Evolutionary conservation across 2,329 filamentous ascomycete genomes (phyloP).

Genomic region (Colletotrichum chrysophilum): DNA sequence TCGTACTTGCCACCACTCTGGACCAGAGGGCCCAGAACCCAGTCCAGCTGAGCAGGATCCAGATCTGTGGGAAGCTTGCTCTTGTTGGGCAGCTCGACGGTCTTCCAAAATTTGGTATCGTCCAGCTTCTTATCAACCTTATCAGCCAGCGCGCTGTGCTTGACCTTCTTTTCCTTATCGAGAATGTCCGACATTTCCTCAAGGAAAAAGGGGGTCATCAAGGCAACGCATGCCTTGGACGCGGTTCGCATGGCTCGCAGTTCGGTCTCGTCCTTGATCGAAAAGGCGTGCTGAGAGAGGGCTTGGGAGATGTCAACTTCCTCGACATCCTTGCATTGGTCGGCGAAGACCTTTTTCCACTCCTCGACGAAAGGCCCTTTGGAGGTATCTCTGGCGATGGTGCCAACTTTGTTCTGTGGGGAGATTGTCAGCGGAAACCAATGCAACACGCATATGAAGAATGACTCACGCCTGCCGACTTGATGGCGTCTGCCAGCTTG

Average conservation of each 20-base stretch:
- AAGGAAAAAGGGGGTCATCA: slow-evolving; percentile 96
- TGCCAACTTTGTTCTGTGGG: slow-evolving; percentile 82
- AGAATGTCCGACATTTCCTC: slow-evolving; percentile 98
- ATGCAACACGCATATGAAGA: neutral
- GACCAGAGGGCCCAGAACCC: slow-evolving; percentile 88
- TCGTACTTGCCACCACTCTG: slow-evolving; percentile 98
- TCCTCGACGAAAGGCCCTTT: slow-evolving; percentile 92
- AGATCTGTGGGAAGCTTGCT: slow-evolving; percentile 86
- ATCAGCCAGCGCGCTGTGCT: slow-evolving; percentile 83
- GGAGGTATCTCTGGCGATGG: slow-evolving; percentile 83
- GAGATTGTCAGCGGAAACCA: neutral
- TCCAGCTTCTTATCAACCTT: slow-evolving; percentile 93
- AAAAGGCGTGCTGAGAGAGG: slow-evolving; percentile 82
- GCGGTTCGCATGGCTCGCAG: slow-evolving; percentile 93
- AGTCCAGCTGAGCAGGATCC: slow-evolving; percentile 88
- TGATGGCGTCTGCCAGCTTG: slow-evolving; percentile 85
- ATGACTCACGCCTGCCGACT: slow-evolving; percentile 77
- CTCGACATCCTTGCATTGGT: slow-evolving; percentile 83
- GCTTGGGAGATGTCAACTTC: slow-evolving; percentile 86
- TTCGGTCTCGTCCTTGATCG: slow-evolving; percentile 94
- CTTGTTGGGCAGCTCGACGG: slow-evolving; percentile 70
- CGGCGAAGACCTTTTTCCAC: slow-evolving; percentile 85
- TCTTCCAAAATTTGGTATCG: slow-evolving; percentile 92
- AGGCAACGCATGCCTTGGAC: slow-evolving; percentile 88
- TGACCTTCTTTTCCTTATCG: slow-evolving; percentile 96